Evolutionary conservation across 192 early-diverging fungal genomes (phyloP).

Genomic region (Coemansia pectinata): DNA sequence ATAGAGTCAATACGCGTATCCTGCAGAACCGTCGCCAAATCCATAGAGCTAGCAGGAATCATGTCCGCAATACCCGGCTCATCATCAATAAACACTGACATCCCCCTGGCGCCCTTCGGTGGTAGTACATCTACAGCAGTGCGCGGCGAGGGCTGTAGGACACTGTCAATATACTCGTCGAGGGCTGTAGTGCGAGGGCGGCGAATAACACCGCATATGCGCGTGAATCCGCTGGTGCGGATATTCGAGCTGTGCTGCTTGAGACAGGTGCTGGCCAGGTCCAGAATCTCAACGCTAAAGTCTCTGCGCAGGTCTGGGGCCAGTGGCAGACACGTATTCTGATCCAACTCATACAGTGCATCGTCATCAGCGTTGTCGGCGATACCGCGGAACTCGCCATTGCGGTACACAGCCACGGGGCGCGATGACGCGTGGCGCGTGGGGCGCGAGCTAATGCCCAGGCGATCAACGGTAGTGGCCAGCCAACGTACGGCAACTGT

Average conservation of each 20-base stretch:
- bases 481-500: constrained; percentile 38
- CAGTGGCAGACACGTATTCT: constrained; percentile 20
- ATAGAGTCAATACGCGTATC: constrained; percentile 35
- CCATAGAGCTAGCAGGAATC: constrained; percentile 11
- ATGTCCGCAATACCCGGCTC: constrained; percentile 14
- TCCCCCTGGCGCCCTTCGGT: constrained; percentile 8
- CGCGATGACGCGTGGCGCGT: not conserved
- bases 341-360: constrained; percentile 23
- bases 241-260: constrained; percentile 50
- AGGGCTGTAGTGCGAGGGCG: constrained; percentile 39
- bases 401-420: constrained; percentile 29
- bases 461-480: constrained; percentile 27
- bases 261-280: constrained; percentile 51
- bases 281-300: constrained; percentile 49
- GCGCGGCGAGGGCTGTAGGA: not conserved
- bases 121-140: not conserved
- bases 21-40: constrained; percentile 17
- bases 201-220: constrained; percentile 36
- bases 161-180: constrained; percentile 37
- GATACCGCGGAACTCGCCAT: constrained; percentile 38
- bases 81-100: constrained; percentile 38
- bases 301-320: constrained; percentile 41
- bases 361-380: constrained; percentile 21
- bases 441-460: constrained; percentile 11
- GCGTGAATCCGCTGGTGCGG: constrained; percentile 25